These are phyloP conservation scores for Kluyveromyces starmeri DNA, from an alignment of 805 yeast species.

Conservation along the genomic window DNA sequence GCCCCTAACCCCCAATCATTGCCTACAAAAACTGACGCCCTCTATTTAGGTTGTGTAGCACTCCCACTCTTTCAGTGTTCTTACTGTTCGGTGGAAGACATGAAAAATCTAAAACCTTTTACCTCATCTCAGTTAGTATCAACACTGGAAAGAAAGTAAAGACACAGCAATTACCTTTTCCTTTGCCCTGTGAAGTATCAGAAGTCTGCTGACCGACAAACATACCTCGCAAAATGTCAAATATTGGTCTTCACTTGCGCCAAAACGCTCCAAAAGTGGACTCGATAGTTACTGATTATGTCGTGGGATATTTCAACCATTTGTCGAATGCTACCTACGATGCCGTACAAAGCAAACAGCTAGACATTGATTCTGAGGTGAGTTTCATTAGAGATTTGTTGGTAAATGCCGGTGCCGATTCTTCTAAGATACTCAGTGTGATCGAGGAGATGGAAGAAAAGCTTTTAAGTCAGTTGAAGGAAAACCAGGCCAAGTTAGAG, in stretches of 20 bases:
- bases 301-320: conserved; percentile 84
- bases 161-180: too few relatives aligned
- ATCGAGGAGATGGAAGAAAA: conserved; percentile 38
- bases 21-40: too few relatives aligned
- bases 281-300: conserved; percentile 78
- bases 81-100: too few relatives aligned
- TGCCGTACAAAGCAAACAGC: conserved; percentile 65
- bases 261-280: conserved; percentile 84
- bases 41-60: too few relatives aligned
- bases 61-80: too few relatives aligned
- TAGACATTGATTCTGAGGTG: conserved; percentile 62
- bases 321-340: conserved; percentile 71
- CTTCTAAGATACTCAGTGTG: conserved; percentile 44
- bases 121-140: too few relatives aligned
- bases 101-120: too few relatives aligned
- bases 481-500: conserved; percentile 64
- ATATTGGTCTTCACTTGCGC: conserved; percentile 52
- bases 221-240: conserved; percentile 26
- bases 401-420: conserved; percentile 74
- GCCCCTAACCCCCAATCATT: too few relatives aligned
- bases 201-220: too few relatives aligned
- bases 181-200: too few relatives aligned
- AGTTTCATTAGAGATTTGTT: conserved; percentile 56
- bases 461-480: conserved; percentile 45
- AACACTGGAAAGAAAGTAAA: too few relatives aligned